Percentiles rank a stretch among this genome's conserved stretches.
phyloP scores from a whole-genome alignment of 164 flowering plant species.

The Vitis riparia region DNA sequence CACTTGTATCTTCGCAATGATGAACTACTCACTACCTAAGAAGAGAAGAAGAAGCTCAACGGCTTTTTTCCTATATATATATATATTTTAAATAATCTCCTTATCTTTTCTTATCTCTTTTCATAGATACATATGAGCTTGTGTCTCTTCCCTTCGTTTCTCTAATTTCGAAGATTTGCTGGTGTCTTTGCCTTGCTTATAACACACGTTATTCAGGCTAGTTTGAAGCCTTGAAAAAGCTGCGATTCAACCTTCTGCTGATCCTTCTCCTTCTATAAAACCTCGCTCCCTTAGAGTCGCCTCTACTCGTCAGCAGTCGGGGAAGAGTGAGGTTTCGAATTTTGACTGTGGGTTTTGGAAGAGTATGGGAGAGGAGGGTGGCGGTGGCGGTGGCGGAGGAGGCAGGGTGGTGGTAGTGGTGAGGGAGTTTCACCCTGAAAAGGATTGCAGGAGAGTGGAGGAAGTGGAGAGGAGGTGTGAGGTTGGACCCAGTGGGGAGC shows the following conservation, averaged over 20 bases:
- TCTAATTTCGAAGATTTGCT: conserved; percentile 8
- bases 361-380: conserved; percentile 10
- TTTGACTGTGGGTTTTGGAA: background rate
- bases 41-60: background rate
- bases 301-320: background rate
- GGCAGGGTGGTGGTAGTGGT: conserved; percentile 57
- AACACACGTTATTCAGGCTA: conserved; percentile 33
- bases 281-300: background rate
- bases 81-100: background rate
- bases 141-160: background rate
- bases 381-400: conserved; percentile 67
- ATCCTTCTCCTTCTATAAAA: conserved; percentile 2
- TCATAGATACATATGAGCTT: conserved; percentile 1
- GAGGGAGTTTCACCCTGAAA: conserved; percentile 62
- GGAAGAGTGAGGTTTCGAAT: background rate
- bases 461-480: conserved; percentile 80
- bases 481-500: conserved; percentile 72
- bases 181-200: conserved; percentile 20
- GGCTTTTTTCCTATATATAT: background rate
- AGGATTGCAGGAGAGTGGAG: conserved; percentile 56
- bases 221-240: conserved; percentile 22
- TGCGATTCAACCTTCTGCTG: conserved; percentile 17
- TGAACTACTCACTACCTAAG: conserved; percentile 16
- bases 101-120: background rate
- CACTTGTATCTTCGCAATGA: conserved; percentile 8